Evolutionary conservation across 1,139 yeast genomes (phyloP), one percentile per base, ranked within the genome.

Genomic region (Candida sanyaensis): DNA sequence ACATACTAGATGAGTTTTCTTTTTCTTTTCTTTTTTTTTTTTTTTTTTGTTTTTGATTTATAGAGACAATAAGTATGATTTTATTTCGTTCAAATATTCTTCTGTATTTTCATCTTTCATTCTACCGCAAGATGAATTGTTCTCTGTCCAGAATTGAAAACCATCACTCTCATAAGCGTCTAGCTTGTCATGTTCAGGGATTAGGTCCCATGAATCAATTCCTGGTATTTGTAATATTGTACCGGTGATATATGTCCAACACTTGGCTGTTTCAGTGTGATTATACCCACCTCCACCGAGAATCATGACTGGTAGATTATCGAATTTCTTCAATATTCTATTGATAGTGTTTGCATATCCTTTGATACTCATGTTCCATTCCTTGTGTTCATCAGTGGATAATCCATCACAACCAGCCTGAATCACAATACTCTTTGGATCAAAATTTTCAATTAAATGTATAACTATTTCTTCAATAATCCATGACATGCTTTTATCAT

Each of bases 271-370:
- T 51, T 86, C 86, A 1, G 74, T 62, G 50, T 77, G 80, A 53
- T 85, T 81, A 59, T 87, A 87, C 0, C 96, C 95, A 1, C 95
- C 95, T 1, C 96, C 95, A 0, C 95, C 93, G 1, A 87, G 68
- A 6, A 87, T 53, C 46, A 87, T 57, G 0, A 64, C 53, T 50
- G 82, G 65, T 55, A 74, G 41, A 28, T 54, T 11, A 40, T 56
- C 58, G 56, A 71, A 45, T 3, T 41, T 27, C 1, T 60, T 54
- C 2, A 83, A 46, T 0, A 81, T 45, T 4, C 55, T 43, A 9
- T 62, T 46, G 1, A 86, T 64, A 1, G 64, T 68, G 1, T 56
- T 38, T 0, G 78, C 74, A 29, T 76, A 70, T 0, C 87, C 88
- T 39, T 64, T 61, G 5, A 83, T 73, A 0, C 86, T 75, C 48